Evolutionary conservation across 371 early-diverging fungal species (phyloP), one percentile per base, ranked within the genome.

Genomic region (Mucor sp.): DNA sequence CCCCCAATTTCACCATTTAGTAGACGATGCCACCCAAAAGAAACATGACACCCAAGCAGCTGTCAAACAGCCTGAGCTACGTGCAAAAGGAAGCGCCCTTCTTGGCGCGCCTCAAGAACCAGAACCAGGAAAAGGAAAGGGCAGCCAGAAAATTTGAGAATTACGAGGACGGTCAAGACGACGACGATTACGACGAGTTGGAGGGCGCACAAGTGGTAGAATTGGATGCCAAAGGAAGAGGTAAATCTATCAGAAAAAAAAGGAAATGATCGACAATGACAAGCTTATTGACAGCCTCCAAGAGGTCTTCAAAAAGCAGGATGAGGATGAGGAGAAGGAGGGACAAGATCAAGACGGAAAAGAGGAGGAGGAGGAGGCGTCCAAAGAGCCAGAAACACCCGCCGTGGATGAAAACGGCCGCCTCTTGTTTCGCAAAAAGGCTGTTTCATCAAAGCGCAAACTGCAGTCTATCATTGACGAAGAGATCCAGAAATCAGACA

Each of bases 41-140:
- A 77, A 39, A 50, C 5, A 58, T 74, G 11, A 83, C 84, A 37
- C 84, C 84, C 3, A 74, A 83, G 60, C 84, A 83, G 61, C 47
- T 81, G 3, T 81, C 81, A 1, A 71, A 74, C 28, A 79, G 79
- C 8, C 41, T 83, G 28, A 65, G 75, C 3, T 83, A 83, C 74
- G 81, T 83, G 4, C 81, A 81, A 32, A 79, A 83, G 60, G 81
- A 81, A 62, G 72, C 84, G 6, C 78, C 84, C 1, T 83, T 83
- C 62, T 56, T 83, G 30, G 70, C 81, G 6, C 75, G 69, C 57
- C 23, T 83, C 23, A 83, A 75, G 59, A 69, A 58, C 11, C 68
- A 71, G 27, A 62, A 63, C 0, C 48, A 69, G 41, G 78, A 69
- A 60, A 53, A 66, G 30, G 72, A 68, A 56, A 67, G 62, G 25